Base-by-base conservation (phyloP, 495 filamentous ascomycete species). In the Talaromyces proteolyticus region DNA sequence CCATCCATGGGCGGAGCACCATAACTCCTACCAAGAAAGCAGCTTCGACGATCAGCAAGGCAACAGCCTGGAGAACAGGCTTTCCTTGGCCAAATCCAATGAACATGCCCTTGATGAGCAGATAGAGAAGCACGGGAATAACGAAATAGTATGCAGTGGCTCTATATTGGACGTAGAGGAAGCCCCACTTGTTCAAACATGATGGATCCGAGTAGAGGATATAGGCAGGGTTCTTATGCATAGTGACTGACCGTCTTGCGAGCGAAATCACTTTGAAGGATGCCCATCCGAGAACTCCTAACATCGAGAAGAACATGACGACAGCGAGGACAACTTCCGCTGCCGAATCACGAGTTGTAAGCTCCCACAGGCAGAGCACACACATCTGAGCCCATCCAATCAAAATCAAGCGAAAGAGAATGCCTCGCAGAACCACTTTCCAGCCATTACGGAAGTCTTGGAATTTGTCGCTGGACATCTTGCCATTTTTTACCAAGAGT, bases 141-240 rank as follows among this genome's bases (percentile, higher is more conserved):
- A 97, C 87, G 65, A 94, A 98, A 73, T 95, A 98, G 74, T 98
- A 98, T 6, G 90, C 88, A 1, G 92, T 92, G 18, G 93, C 92
- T 50, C 91, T 86, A 75, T 95, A 97, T 65, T 96, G 93, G 49
- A 98, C 89, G 63, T 98, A 98, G 23, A 98, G 72, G 72, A 97
- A 98, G 14, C 93, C 93, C 93, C 93, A 96, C 72, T 96, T 95
- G 81, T 98, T 96, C 51, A 98, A 72, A 26, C 87, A 83, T 44
- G 86, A 77, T 8, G 91, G 89, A 59, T 98, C 93, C 6, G 93
- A 96, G 74, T 95, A 98, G 34, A 98, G 80, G 57, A 96, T 96
- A 60, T 96, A 97, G 42, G 90, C 92, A 10, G 93, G 92, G 65
- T 96, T 98, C 62, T 89, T 89, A 77, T 98, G 92, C 79, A 95